Conservation (phyloP, 2,329 filamentous ascomycete species). For the Beauveria medogensis region DNA sequence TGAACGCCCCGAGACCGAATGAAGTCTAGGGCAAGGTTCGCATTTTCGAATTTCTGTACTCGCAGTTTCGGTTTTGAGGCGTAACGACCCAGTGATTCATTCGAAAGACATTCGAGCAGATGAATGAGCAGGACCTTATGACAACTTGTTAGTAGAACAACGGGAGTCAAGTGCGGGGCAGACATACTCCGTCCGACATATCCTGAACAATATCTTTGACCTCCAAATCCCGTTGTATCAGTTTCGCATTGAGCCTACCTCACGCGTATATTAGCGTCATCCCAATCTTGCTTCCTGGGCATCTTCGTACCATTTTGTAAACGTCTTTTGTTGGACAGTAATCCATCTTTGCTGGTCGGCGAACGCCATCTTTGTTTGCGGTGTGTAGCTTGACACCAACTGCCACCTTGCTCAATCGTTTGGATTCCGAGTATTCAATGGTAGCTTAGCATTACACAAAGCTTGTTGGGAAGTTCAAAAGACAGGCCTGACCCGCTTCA, state of each 20-base stretch:
- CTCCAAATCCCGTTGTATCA: conserved; percentile 67
- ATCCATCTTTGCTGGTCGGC: conserved; percentile 61
- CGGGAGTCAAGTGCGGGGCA: neutral
- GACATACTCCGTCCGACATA: conserved; percentile 83
- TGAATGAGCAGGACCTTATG: conserved; percentile 84
- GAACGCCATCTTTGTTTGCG: conserved; percentile 47
- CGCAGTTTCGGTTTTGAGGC: conserved; percentile 92
- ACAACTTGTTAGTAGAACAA: conserved; percentile 15
- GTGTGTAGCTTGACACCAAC: neutral
- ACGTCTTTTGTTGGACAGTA: conserved; percentile 94
- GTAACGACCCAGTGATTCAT: conserved; percentile 92
- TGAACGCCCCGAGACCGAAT: conserved; percentile 87
- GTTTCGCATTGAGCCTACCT: conserved; percentile 86
- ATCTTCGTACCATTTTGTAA: conserved; percentile 72
- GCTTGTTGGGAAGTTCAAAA: neutral
- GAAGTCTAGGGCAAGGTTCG: conserved; percentile 89
- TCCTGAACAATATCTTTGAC: conserved; percentile 84
- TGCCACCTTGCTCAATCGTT: neutral
- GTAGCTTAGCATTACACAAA: neutral
- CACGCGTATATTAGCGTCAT: neutral
- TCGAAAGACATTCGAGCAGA: conserved; percentile 89
- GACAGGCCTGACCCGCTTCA: neutral
- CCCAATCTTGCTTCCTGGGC: neutral
- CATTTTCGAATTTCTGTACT: conserved; percentile 96
- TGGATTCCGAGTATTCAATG: neutral